These are phyloP conservation scores for Penicillium frequentans DNA, from an alignment of 2,329 filamentous ascomycete genomes.

Conservation along the genomic window DNA sequence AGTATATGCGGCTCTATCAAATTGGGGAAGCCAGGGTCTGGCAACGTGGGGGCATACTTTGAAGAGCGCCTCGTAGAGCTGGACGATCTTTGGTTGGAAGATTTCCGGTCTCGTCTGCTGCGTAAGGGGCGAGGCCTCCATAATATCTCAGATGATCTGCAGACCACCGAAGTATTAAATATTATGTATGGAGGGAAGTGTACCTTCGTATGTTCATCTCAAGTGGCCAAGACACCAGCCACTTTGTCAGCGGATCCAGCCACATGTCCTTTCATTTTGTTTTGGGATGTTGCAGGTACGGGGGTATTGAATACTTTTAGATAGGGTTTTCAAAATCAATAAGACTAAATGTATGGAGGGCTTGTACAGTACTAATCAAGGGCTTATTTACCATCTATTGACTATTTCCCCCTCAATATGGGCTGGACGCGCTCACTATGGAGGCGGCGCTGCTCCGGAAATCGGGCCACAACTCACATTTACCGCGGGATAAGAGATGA, in stretches of 20 bases:
- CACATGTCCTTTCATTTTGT: constrained; percentile 24
- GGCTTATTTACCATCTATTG: background rate
- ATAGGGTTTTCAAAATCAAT: background rate
- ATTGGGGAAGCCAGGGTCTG: background rate
- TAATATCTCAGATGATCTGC: constrained; percentile 40
- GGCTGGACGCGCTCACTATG: background rate
- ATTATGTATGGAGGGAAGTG: constrained; percentile 5
- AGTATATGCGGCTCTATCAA: constrained; percentile 10
- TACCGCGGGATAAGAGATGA: constrained; percentile 7
- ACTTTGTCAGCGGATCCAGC: constrained; percentile 31
- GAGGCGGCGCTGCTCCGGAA: constrained; percentile 6
- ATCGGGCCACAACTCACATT: constrained; percentile 2
- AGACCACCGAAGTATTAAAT: constrained; percentile 18
- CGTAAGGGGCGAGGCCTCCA: constrained; percentile 91
- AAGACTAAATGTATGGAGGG: background rate
- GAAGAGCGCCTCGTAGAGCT: constrained; percentile 84
- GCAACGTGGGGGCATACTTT: constrained; percentile 41
- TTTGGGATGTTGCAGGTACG: constrained; percentile 1
- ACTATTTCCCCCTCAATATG: background rate
- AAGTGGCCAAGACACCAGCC: constrained; percentile 21
- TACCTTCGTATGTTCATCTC: constrained; percentile 7
- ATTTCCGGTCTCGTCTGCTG: constrained; percentile 86
- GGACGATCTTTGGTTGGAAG: constrained; percentile 91
- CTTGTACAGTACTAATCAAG: background rate
- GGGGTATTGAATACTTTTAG: background rate